These are phyloP conservation scores for Clavispora carvajalis DNA, from an alignment of 805 yeast genomes.

Conservation along the genomic window DNA sequence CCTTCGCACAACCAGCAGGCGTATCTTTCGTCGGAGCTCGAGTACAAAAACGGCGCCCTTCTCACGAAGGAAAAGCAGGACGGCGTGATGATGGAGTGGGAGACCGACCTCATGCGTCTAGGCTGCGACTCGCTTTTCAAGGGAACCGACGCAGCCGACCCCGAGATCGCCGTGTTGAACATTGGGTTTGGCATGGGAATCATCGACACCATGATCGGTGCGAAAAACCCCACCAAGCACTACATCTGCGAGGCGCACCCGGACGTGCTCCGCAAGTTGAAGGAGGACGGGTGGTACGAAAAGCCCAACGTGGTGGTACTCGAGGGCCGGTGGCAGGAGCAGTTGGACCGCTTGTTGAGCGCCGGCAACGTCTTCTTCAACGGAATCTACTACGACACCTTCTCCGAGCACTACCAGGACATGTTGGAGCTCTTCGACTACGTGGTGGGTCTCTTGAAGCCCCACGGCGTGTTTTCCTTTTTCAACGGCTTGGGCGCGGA, in stretches of 20 bases:
- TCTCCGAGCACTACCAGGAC: slow-evolving; percentile 85
- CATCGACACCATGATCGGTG: slow-evolving; percentile 67
- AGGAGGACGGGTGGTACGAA: slow-evolving; percentile 76
- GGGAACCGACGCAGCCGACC: slow-evolving; percentile 29
- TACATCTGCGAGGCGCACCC: slow-evolving; percentile 95
- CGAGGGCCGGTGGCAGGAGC: slow-evolving; percentile 92
- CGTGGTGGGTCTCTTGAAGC: slow-evolving; percentile 75
- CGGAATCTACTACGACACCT: slow-evolving; percentile 92
- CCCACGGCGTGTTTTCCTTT: slow-evolving; percentile 81
- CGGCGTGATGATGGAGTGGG: slow-evolving; percentile 99
- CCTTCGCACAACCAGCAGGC: slow-evolving; percentile 63
- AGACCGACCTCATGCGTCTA: slow-evolving; percentile 68
- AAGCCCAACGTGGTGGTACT: slow-evolving; percentile 66
- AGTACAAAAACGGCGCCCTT: slow-evolving; percentile 63
- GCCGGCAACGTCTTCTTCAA: slow-evolving; percentile 68
- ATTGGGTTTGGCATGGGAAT: slow-evolving; percentile 98
- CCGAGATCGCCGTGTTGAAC: slow-evolving; percentile 56
- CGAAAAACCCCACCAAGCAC: slow-evolving; percentile 55
- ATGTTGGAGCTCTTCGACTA: slow-evolving; percentile 81
- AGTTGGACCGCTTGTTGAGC: slow-evolving; percentile 58
- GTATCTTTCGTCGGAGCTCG: slow-evolving; percentile 60
- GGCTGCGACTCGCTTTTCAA: slow-evolving; percentile 73
- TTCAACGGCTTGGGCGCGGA: slow-evolving; percentile 74
- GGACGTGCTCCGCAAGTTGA: slow-evolving; percentile 68
- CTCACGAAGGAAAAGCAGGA: slow-evolving; percentile 70